Evolutionary conservation across 1,284 basidiomycete species (phyloP).

Genomic region (Apiotrichum porosum): DNA sequence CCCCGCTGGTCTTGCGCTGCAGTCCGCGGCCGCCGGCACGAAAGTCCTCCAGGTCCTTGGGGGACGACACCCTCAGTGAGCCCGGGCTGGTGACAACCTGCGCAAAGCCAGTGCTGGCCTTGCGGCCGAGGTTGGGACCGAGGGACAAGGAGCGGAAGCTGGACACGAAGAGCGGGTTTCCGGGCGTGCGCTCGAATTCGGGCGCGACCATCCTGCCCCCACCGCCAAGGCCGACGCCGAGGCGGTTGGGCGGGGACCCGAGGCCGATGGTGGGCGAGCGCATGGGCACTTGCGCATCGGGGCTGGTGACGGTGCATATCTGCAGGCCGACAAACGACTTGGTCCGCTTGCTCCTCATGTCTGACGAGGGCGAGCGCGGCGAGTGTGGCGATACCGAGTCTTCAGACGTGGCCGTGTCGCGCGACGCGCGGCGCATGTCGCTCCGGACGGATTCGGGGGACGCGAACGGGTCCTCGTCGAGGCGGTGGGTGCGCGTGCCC

Average conservation of each 20-base stretch:
- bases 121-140: constrained; percentile 41
- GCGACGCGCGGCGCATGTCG: too few species aligned
- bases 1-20: constrained; percentile 32
- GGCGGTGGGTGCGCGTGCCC: not conserved
- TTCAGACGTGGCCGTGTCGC: not conserved
- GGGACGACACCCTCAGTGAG: not conserved
- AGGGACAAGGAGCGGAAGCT: constrained; percentile 36
- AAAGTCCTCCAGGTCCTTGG: constrained; percentile 4
- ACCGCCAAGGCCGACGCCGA: not conserved
- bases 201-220: not conserved
- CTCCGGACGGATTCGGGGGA: not conserved
- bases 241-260: not conserved
- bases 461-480: not conserved
- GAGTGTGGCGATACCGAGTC: not conserved
- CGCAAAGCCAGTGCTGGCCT: constrained; percentile 23
- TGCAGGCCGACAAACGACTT: constrained; percentile 3
- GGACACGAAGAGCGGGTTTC: constrained; percentile 42
- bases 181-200: constrained; percentile 39
- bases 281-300: too few species aligned
- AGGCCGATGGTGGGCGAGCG: not conserved
- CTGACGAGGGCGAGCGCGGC: not conserved
- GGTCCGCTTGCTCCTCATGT: constrained; percentile 10
- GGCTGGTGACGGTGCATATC: not conserved
- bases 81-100: constrained; percentile 14
- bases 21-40: not conserved